Evolutionary conservation across 805 yeast genomes (phyloP), one percentile per base, ranked within the genome.

Genomic region (Metschnikowia lochheadii): DNA sequence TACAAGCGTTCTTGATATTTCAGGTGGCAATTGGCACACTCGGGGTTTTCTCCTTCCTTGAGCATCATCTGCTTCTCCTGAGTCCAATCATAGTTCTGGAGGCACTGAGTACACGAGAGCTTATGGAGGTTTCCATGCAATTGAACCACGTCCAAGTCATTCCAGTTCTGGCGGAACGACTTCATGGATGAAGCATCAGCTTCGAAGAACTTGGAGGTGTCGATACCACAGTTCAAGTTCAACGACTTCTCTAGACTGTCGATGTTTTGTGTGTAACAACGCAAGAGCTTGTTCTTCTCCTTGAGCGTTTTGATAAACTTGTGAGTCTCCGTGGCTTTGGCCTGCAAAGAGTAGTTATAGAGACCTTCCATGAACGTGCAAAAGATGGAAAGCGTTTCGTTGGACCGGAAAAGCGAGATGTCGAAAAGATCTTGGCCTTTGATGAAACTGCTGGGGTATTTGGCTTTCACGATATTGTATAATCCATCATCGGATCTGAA

Each of bases 231-330:
- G 36, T 74, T 76, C 49, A 91, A 70, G 20, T 88, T 85, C 23
- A 85, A 75, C 43, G 73, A 70, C 44, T 81, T 70, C 63, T 92
- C 98, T 34, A 92, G 72, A 0, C 96, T 91, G 66, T 92, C 99
- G 52, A 92, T 92, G 64, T 92, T 92, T 63, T 94, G 98, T 1
- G 98, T 92, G 65, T 92, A 92, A 68, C 97, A 89, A 51, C 96
- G 73, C 44, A 90, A 65, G 41, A 91, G 76, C 66, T 85, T 85
- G 53, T 78, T 82, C 63, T 80, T 80, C 49, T 77, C 82, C 59
- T 80, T 81, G 49, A 85, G 66, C 40, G 73, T 75, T 49, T 75
- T 76, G 39, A 92, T 83, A 61, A 92, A 88, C 54, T 76, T 73
- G 66, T 92, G 98, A 1, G 96, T 88, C 57, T 79, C 82, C 0